These are phyloP conservation scores for Coemansia sp. DNA, from an alignment of 192 early-diverging fungal genomes.

Conservation along the genomic window DNA sequence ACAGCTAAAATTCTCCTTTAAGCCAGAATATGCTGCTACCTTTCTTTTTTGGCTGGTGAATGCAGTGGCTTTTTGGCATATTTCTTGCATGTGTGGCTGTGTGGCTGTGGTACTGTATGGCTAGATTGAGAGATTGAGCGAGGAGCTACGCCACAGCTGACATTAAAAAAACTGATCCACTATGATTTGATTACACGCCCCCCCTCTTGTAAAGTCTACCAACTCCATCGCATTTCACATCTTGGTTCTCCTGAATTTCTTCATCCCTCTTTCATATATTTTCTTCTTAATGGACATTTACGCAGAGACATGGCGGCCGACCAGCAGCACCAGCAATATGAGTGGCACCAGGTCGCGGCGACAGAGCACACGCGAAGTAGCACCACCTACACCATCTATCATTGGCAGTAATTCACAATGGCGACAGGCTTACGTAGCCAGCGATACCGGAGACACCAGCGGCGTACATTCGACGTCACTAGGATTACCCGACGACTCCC, in stretches of 20 bases:
- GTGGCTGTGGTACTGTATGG: not conserved
- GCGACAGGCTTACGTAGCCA: constrained; percentile 43
- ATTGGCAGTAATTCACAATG: constrained; percentile 14
- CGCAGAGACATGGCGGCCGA: constrained; percentile 8
- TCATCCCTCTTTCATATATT: not conserved
- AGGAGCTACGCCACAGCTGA: no score
- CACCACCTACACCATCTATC: not conserved
- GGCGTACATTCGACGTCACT: constrained; percentile 51
- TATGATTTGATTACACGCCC: no score
- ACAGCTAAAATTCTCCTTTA: no score
- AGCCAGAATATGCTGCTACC: not conserved
- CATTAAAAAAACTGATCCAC: no score
- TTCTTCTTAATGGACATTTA: constrained; percentile 10
- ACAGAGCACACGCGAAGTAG: constrained; percentile 36
- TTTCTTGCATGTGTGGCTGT: not conserved
- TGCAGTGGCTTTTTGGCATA: not conserved
- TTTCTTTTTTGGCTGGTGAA: not conserved
- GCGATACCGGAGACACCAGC: constrained; percentile 34
- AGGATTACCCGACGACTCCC: constrained; percentile 41
- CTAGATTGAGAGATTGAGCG: no score
- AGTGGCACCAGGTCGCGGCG: constrained; percentile 34
- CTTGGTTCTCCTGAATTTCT: not conserved
- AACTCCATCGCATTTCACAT: not conserved
- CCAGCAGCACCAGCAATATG: constrained; percentile 31
- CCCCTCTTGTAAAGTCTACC: no score